A percentile compares a stretch with the other conserved stretches of the same genome.
These are phyloP conservation scores for Byssothecium circinans DNA, from an alignment of 2,329 filamentous ascomycete species.

Conservation along the genomic window DNA sequence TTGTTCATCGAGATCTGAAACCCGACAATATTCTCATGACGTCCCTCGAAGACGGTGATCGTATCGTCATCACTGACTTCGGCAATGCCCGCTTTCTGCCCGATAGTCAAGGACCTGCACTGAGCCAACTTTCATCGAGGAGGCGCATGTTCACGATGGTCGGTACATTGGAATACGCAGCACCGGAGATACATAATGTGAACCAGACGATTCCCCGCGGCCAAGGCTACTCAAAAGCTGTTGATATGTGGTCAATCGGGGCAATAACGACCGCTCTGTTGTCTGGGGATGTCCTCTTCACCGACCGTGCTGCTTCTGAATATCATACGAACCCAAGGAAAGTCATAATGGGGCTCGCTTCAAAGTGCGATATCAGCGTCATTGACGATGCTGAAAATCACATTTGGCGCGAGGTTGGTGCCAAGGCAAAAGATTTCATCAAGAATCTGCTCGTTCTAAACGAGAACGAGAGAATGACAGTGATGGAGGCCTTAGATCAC, in stretches of 20 bases:
- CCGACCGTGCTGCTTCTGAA: slow-evolving; percentile 35
- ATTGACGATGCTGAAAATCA: slow-evolving; percentile 46
- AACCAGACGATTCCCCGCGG: slow-evolving; percentile 28
- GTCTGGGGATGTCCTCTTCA: slow-evolving; percentile 54
- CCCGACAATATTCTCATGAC: slow-evolving; percentile 66
- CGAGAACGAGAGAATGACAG: slow-evolving; percentile 55
- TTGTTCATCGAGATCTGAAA: slow-evolving; percentile 65
- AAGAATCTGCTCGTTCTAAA: slow-evolving; percentile 53
- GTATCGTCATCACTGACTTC: slow-evolving; percentile 64
- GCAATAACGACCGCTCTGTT: slow-evolving; percentile 56
- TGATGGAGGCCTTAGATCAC: slow-evolving; percentile 56
- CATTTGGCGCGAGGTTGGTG: slow-evolving; percentile 48
- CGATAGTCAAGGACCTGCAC: slow-evolving; percentile 6
- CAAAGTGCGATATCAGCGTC: slow-evolving; percentile 46
- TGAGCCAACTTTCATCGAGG: slow-evolving; percentile 5
- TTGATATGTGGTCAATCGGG: slow-evolving; percentile 67
- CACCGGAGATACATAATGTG: slow-evolving; percentile 51
- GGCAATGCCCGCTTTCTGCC: slow-evolving; percentile 55
- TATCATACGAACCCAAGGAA: slow-evolving; percentile 24
- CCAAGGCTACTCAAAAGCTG: slow-evolving; percentile 58
- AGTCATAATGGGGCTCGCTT: slow-evolving; percentile 39
- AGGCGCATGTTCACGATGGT: slow-evolving; percentile 56
- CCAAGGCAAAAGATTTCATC: slow-evolving; percentile 57
- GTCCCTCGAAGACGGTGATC: slow-evolving; percentile 52
- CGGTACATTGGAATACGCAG: slow-evolving; percentile 60